Conservation (phyloP, 148 eudicot genomes). For the Euryodendron excelsum region DNA sequence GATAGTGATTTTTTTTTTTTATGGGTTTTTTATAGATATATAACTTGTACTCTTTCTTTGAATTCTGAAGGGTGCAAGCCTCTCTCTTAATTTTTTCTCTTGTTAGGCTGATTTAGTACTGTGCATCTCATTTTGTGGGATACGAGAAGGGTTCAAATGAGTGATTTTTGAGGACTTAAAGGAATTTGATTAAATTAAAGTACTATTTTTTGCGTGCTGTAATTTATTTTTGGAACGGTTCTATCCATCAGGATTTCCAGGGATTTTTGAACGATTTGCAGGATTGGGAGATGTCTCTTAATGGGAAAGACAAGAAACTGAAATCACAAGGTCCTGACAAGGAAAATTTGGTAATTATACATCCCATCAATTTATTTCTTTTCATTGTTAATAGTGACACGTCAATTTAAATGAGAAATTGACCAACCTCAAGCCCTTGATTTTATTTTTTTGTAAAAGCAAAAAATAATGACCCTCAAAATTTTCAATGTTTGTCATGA, state of each 20-base stretch:
- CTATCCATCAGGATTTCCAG: conserved; percentile 56
- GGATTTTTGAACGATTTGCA: conserved; percentile 80
- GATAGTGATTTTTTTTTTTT: too few relatives aligned
- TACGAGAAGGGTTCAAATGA: neutral
- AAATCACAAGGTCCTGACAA: conserved; percentile 39
- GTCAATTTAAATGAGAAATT: conserved; percentile 5
- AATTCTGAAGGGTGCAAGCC: neutral
- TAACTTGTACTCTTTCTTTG: neutral
- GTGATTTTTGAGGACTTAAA: neutral
- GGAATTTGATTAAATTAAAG: neutral
- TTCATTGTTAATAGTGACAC: neutral
- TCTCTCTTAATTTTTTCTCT: neutral
- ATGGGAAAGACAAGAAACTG: conserved; percentile 61
- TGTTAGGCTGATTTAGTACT: neutral
- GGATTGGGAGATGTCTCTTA: conserved; percentile 67
- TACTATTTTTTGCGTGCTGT: neutral
- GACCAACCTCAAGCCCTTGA: neutral
- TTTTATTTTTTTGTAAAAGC: neutral
- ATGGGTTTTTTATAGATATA: too few relatives aligned
- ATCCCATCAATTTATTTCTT: neutral
- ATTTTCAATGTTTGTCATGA: neutral
- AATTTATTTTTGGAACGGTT: neutral
- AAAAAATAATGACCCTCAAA: neutral
- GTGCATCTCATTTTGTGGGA: neutral
- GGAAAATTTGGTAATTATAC: conserved; percentile 51